Base-by-base conservation (phyloP, 2,329 filamentous ascomycete genomes). In the Trichoderma citrinoviride region DNA sequence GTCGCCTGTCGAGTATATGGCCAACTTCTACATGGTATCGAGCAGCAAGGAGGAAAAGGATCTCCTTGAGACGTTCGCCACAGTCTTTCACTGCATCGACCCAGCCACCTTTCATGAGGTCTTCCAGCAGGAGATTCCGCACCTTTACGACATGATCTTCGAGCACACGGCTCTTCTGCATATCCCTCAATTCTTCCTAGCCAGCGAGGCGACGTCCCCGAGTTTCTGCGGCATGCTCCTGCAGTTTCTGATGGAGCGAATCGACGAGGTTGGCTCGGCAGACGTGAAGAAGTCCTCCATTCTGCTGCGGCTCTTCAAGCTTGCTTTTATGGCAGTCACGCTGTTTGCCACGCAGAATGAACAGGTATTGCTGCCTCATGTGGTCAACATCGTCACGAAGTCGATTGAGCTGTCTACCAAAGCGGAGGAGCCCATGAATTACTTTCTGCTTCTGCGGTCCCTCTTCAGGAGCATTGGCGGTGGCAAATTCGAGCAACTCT, bases 321-420 rank as follows among this genome's bases (percentile, higher is more conserved):
- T 99, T 57, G 96, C 94, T 0, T 99, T 99, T 77, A 99, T 99
- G 95, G 96, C 96, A 0, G 95, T 99, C 44, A 99, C 95, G 0
- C 82, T 99, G 1, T 99, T 99, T 76, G 93, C 93, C 0, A 84
- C 86, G 8, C 93, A 97, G 73, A 99, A 99, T 71, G 95, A 99
- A 77, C 91, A 95, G 74, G 93, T 99, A 2, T 82, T 99, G 15
- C 82, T 98, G 61, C 96, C 96, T 0, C 95, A 99, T 75, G 94
- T 99, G 57, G 93, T 96, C 62, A 96, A 96, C 74, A 96, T 99
- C 68, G 92, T 99, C 67, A 97, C 94, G 14, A 93, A 96, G 77
- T 98, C 94, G 8, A 97, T 99, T 68, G 92, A 98, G 77, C 82
- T 98, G 43, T 97, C 94, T 1, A 96, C 95, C 7, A 96, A 90